phyloP scores from a whole-genome alignment of 1,139 yeast genomes.

The Pichia terricola region DNA sequence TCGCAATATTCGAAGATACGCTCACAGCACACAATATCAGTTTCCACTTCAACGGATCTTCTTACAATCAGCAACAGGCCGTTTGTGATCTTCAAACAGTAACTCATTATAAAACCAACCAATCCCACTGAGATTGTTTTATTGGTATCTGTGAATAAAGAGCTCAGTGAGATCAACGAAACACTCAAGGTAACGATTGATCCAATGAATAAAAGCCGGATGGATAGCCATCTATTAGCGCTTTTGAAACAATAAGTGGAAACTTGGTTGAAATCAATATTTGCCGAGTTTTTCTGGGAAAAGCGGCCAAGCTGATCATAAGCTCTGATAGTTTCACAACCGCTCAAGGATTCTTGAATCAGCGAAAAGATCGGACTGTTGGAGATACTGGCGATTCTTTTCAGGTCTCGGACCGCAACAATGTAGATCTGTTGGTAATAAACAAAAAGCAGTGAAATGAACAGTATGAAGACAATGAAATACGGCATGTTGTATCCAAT shows the following conservation, averaged over 20 bases:
- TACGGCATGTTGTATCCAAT: slow-evolving; percentile 44
- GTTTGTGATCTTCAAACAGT: slow-evolving; percentile 56
- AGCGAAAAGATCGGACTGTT: slow-evolving; percentile 58
- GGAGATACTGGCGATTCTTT: slow-evolving; percentile 41
- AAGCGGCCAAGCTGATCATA: slow-evolving; percentile 41
- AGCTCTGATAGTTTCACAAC: slow-evolving; percentile 53
- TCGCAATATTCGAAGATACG: slow-evolving; percentile 63
- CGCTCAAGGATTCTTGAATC: slow-evolving; percentile 51
- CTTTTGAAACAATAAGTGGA: slow-evolving; percentile 58
- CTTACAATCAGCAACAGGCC: slow-evolving; percentile 54
- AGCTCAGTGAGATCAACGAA: slow-evolving; percentile 44
- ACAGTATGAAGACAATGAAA: slow-evolving; percentile 34
- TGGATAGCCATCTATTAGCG: slow-evolving; percentile 55
- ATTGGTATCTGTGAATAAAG: slow-evolving; percentile 28
- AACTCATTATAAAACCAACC: slow-evolving; percentile 67
- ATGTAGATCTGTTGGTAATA: slow-evolving; percentile 47
- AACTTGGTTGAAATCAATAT: slow-evolving; percentile 39
- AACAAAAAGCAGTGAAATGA: slow-evolving; percentile 35
- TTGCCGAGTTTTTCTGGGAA: slow-evolving; percentile 34
- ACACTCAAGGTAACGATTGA: too few relatives aligned
- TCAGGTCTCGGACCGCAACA: slow-evolving; percentile 46
- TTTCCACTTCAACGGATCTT: slow-evolving; percentile 64
- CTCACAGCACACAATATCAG: slow-evolving; percentile 68
- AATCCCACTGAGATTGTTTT: slow-evolving; percentile 56
- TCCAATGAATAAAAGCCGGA: too few relatives aligned